A percentile compares a stretch with the other conserved stretches of the same genome.
Conservation (phyloP, 1,284 basidiomycete genomes). For the Xerocomus minutiporus region DNA sequence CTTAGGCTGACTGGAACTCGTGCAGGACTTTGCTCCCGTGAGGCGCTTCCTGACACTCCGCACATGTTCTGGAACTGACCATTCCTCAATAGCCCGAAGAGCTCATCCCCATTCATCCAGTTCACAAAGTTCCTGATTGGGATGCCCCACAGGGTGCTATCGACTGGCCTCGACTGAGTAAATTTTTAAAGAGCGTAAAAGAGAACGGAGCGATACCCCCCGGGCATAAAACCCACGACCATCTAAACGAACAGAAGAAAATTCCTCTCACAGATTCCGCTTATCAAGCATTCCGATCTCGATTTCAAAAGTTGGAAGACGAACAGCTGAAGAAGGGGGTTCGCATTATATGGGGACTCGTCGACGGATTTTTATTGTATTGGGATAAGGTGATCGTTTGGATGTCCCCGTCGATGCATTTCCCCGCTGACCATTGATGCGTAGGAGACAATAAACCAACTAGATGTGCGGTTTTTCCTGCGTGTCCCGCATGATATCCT, state of each 20-base stretch:
- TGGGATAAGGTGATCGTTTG: constrained; percentile 64
- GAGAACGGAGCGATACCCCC: constrained; percentile 57
- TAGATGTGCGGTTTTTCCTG: constrained; percentile 83
- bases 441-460: constrained; percentile 65
- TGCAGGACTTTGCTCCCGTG: constrained; percentile 77
- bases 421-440: constrained; percentile 1
- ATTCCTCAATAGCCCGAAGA: constrained; percentile 60
- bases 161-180: constrained; percentile 66
- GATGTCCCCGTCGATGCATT: background rate
- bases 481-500: constrained; percentile 76
- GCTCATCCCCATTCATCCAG: constrained; percentile 75
- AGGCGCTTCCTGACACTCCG: constrained; percentile 22
- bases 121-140: constrained; percentile 88
- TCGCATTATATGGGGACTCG: constrained; percentile 70
- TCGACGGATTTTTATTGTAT: constrained; percentile 94
- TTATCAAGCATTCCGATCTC: constrained; percentile 44
- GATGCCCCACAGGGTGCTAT: constrained; percentile 80
- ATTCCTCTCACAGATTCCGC: constrained; percentile 49
- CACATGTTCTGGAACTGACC: constrained; percentile 5
- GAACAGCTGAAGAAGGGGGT: constrained; percentile 40
- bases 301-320: constrained; percentile 46
- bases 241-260: constrained; percentile 78
- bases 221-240: constrained; percentile 77
- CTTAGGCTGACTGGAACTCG: constrained; percentile 1
- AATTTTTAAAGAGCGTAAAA: constrained; percentile 54